A percentile compares a stretch with the other conserved stretches of the same genome.
These are phyloP conservation scores for Penicillium sp. DNA, from an alignment of 2,329 filamentous ascomycete genomes.

Conservation along the genomic window DNA sequence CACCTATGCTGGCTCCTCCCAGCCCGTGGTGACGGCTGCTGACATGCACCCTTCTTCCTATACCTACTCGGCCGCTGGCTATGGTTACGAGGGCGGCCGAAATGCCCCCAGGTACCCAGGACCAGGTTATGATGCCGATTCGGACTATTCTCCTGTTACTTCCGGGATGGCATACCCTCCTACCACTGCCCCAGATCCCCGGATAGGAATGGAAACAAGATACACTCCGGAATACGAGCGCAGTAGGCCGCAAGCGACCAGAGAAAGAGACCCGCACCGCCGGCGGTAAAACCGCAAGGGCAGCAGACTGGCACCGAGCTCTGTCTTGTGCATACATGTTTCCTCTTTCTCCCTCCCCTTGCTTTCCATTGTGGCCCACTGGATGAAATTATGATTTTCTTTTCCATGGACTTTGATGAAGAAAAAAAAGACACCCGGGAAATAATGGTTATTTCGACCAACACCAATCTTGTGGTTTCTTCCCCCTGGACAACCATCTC, in stretches of 20 bases:
- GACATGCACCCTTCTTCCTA: constrained; percentile 41
- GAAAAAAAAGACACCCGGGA: constrained; percentile 10
- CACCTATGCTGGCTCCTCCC: constrained; percentile 34
- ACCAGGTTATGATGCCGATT: constrained; percentile 42
- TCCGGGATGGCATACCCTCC: constrained; percentile 42
- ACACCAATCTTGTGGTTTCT: constrained; percentile 6
- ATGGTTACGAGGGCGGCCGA: constrained; percentile 39
- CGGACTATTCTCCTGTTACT: constrained; percentile 42
- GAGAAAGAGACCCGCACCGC: constrained; percentile 41
- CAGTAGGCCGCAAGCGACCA: constrained; percentile 41
- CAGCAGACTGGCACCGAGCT: constrained; percentile 6
- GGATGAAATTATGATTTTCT: constrained; percentile 12
- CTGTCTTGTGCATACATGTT: constrained; percentile 14
- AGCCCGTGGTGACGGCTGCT: constrained; percentile 38
- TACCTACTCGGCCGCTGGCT: constrained; percentile 38
- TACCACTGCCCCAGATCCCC: constrained; percentile 41
- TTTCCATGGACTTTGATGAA: constrained; percentile 14
- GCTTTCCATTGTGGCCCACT: constrained; percentile 10
- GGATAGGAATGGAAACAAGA: constrained; percentile 45
- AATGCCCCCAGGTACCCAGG: constrained; percentile 44
- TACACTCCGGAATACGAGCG: constrained; percentile 44
- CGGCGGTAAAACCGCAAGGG: constrained; percentile 32
- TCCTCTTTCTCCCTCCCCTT: constrained; percentile 8
- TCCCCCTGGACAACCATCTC: constrained; percentile 8
- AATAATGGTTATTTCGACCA: constrained; percentile 18